Base-by-base conservation (phyloP, 768 basidiomycete species). In the Pleurotus platypus region DNA sequence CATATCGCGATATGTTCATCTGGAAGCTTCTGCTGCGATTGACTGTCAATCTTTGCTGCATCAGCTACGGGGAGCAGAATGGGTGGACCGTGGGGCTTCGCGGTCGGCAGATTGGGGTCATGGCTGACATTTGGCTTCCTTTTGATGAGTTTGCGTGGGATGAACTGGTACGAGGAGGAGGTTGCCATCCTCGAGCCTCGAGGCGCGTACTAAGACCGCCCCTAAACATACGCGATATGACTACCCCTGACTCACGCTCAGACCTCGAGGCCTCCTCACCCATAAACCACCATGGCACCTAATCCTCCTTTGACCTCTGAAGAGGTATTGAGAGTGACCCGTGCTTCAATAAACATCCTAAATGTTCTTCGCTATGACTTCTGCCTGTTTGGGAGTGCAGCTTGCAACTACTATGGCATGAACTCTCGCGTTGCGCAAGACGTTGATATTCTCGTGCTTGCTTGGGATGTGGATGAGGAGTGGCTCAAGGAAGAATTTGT, bases 1-100 rank as follows among this genome's bases (percentile, higher is more conserved):
- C 90, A 72, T 8, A 68, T 67, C 2, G 77, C 77, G 47, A 79
- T 75, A 60, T 86, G 85, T 43, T 77, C 75, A 15, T 76, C 69
- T 3, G 64, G 53, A 46, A 35, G 20, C 3, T 35, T 35, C 30
- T 35, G 30, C 8, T 35, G 30, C 11, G 8, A 11, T 35, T 35
- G 8, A 9, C 8, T 35, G 9, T 35, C 30, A 35, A 9, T 9
- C 8, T 4, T 11, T 11, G 30, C 30, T 35, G 30, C 2, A 35
- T 3, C 8, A 2, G 11, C 30, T 9, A 35, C 30, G 30, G 30
- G 30, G 30, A 35, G 30, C 30, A 11, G 30, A 8, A 2, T 35
- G 0, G 8, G 30, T 35, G 9, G 9, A 2, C 1, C 30, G 8
- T 8, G 30, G 11, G 9, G 30, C 8, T 35, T 11, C 30, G 30